These are phyloP conservation scores for Ophiostoma australiae DNA, from an alignment of 2,329 filamentous ascomycete genomes.

Conservation along the genomic window DNA sequence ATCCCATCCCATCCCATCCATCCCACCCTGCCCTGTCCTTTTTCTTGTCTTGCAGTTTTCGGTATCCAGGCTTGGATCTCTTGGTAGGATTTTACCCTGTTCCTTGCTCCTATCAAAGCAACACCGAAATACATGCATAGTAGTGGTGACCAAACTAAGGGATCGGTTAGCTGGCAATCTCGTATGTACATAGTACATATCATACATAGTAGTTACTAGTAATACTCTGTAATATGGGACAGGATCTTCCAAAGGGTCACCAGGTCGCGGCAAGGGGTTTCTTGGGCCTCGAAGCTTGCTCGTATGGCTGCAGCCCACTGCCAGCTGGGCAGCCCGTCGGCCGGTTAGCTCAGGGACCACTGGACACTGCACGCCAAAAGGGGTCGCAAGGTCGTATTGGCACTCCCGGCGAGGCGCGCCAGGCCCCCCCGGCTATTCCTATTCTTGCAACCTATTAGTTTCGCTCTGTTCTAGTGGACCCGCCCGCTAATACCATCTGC, in stretches of 20 bases:
- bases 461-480: not conserved
- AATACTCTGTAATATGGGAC: not conserved
- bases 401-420: not conserved
- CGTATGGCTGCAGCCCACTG: not conserved
- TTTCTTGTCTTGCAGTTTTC: constrained; percentile 2
- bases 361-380: constrained; percentile 3
- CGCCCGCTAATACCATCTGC: not conserved
- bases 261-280: not conserved
- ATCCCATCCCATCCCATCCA: no score
- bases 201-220: no score
- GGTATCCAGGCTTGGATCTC: constrained; percentile 1
- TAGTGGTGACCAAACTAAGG: not conserved
- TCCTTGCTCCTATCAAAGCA: no score
- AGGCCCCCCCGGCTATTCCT: not conserved
- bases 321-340: not conserved
- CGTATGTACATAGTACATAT: no score
- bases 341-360: not conserved
- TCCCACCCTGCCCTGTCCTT: not conserved
- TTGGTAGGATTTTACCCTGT: not conserved
- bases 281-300: not conserved
- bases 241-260: not conserved
- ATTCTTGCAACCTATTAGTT: not conserved
- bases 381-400: not conserved
- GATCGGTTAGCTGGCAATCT: not conserved
- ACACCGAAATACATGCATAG: not conserved